Base-by-base conservation (phyloP, 768 basidiomycete species). In the Agrocybe pediades region DNA sequence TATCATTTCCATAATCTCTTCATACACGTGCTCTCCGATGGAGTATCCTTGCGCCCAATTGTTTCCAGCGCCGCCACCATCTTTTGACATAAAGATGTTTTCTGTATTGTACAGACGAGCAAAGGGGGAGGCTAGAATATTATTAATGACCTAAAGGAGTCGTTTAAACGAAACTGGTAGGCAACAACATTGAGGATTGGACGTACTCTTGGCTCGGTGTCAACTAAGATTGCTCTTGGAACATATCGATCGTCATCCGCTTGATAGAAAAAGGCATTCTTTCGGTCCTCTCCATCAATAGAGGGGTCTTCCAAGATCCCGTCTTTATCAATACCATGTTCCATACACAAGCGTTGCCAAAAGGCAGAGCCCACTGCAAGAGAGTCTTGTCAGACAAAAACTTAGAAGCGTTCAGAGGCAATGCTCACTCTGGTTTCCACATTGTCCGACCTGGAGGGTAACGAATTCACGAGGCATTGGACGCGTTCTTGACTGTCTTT, bases 201-300 rank as follows among this genome's bases (percentile, higher is more conserved):
- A 76, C 86, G 68, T 65, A 97, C 96, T 68, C 97, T 82, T 17
- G 97, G 97, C 68, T 99, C 97, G 23, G 97, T 82, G 71, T 99
- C 97, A 55, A 98, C 86, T 33, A 99, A 81, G 56, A 99, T 96
- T 4, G 97, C 93, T 48, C 97, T 84, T 1, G 97, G 97, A 55
- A 99, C 95, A 71, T 98, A 99, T 64, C 97, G 95, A 69, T 98
- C 97, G 65, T 99, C 97, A 68, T 99, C 97, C n/a, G 97, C 97
- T 70, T 98, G 96, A 69, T 99, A 98, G 76, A 99, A 99, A 74
- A 99, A 99, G 23, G 97, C 96, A 73, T 99, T 97, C 67, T 98
- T 99, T 62, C 97, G 81, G 72, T 99, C 97, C 8, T 92, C 92
- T 17, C 91, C 92, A 62, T 95, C 94, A 1, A 88, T 91, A 6